These are phyloP conservation scores for Medicago ruthenica DNA, from an alignment of 306 rosid species.

Conservation along the genomic window DNA sequence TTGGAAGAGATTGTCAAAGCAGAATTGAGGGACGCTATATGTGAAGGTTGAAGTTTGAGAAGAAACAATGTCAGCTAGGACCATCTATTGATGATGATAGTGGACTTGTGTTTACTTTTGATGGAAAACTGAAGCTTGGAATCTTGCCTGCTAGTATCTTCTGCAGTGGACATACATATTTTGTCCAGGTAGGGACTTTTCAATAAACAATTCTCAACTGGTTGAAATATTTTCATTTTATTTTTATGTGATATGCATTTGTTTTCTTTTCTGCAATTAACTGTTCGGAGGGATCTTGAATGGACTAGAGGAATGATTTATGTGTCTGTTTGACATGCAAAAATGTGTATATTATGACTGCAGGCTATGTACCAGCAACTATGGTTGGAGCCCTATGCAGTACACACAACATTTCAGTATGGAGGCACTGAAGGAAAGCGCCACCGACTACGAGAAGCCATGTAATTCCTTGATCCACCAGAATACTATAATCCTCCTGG, in stretches of 20 bases:
- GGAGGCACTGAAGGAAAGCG: conserved; percentile 98
- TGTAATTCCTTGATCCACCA: conserved; percentile 87
- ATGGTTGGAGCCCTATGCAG: conserved; percentile 90
- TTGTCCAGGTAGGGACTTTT: conserved; percentile 75
- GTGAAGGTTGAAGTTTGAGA: too few species aligned
- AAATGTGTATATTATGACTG: conserved; percentile 33
- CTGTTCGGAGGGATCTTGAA: conserved; percentile 33
- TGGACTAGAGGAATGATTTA: conserved; percentile 25
- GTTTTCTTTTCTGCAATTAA: conserved; percentile 35
- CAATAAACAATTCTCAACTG: conserved; percentile 23
- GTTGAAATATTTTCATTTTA: conserved; percentile 3
- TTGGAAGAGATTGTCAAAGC: too few species aligned
- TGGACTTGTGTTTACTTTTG: conserved; percentile 80
- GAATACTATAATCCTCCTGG: conserved; percentile 89
- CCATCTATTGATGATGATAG: conserved; percentile 82
- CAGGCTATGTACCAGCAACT: conserved; percentile 91
- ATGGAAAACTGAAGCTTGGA: conserved; percentile 91
- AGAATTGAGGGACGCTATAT: too few species aligned
- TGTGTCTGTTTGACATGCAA: conserved; percentile 7
- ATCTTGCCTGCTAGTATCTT: conserved; percentile 91
- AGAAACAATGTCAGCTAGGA: conserved; percentile 76
- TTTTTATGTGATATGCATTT: conserved; percentile 1
- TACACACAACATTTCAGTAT: conserved; percentile 93
- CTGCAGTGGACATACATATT: conserved; percentile 95
- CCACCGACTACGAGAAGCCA: conserved; percentile 91